Percentiles rank a stretch among this genome's conserved stretches.
These are phyloP conservation scores for Ganoderma resinaceum DNA, from an alignment of 1,284 basidiomycete genomes.

Conservation along the genomic window DNA sequence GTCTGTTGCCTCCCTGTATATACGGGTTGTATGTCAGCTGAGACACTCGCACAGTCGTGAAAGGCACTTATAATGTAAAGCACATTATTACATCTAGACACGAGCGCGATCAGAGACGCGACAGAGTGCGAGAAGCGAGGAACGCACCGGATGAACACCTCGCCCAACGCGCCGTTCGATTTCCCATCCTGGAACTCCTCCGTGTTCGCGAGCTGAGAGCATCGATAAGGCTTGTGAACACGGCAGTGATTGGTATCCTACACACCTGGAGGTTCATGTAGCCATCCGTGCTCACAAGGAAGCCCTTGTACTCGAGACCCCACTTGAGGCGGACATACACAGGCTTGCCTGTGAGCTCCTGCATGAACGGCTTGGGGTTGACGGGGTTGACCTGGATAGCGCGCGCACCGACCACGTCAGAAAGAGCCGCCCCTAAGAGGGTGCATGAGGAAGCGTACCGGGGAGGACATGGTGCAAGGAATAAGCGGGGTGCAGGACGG, in stretches of 20 bases:
- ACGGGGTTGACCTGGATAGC: slow-evolving; percentile 82
- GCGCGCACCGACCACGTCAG: slow-evolving; percentile 18
- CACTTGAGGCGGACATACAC: slow-evolving; percentile 97
- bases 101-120: background rate
- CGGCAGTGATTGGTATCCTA: slow-evolving; percentile 20
- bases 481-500: slow-evolving; percentile 9
- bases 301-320: slow-evolving; percentile 99
- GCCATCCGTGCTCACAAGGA: slow-evolving; percentile 97
- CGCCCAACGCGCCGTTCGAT: slow-evolving; percentile 95
- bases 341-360: slow-evolving; percentile 97
- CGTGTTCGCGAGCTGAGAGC: slow-evolving; percentile 88
- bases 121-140: background rate
- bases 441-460: slow-evolving; percentile 46
- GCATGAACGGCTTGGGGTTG: slow-evolving; percentile 99
- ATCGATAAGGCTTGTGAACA: slow-evolving; percentile 10
- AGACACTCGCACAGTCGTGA: slow-evolving; percentile 6
- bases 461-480: slow-evolving; percentile 58
- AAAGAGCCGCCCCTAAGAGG: slow-evolving; percentile 20
- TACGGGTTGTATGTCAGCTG: slow-evolving; percentile 32
- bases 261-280: slow-evolving; percentile 99
- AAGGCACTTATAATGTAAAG: slow-evolving; percentile 86
- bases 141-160: slow-evolving; percentile 95
- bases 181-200: slow-evolving; percentile 98
- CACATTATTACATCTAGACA: slow-evolving; percentile 84
- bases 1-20: slow-evolving; percentile 75